These are phyloP conservation scores for Trichoderma virens DNA, from an alignment of 495 filamentous ascomycete genomes.

Conservation along the genomic window DNA sequence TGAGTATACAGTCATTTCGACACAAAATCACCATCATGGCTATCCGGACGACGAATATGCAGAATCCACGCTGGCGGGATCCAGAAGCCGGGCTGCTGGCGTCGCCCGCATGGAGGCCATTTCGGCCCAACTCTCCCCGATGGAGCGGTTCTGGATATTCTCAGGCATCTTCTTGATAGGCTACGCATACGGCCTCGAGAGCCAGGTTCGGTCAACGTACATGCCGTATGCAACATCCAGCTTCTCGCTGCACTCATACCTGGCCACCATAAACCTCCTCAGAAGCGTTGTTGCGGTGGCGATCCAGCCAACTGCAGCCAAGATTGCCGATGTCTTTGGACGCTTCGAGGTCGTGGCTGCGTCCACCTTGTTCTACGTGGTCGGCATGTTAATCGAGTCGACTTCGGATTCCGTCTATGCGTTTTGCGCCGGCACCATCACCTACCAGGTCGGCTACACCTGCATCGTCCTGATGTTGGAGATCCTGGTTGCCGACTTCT, in stretches of 20 bases:
- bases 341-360: conserved; percentile 33
- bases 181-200: conserved; percentile 38
- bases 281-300: conserved; percentile 41
- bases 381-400: conserved; percentile 31
- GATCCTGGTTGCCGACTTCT: conserved; percentile 59
- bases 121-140: background rate
- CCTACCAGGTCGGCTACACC: conserved; percentile 40
- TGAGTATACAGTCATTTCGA: background rate
- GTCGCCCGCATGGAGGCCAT: conserved; percentile 9
- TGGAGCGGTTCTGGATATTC: conserved; percentile 5
- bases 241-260: conserved; percentile 50
- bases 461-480: conserved; percentile 51
- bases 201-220: conserved; percentile 36
- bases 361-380: conserved; percentile 26
- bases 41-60: background rate
- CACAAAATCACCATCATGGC: background rate
- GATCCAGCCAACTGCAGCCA: conserved; percentile 37
- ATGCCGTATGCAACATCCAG: conserved; percentile 42
- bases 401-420: conserved; percentile 30
- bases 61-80: background rate
- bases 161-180: conserved; percentile 35
- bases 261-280: conserved; percentile 50
- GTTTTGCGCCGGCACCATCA: conserved; percentile 39
- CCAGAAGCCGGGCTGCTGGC: background rate
- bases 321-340: conserved; percentile 37